Percentiles rank a stretch among this genome's conserved stretches.
phyloP scores from a whole-genome alignment of 2,329 filamentous ascomycete species.

The Cladophialophora exuberans region DNA sequence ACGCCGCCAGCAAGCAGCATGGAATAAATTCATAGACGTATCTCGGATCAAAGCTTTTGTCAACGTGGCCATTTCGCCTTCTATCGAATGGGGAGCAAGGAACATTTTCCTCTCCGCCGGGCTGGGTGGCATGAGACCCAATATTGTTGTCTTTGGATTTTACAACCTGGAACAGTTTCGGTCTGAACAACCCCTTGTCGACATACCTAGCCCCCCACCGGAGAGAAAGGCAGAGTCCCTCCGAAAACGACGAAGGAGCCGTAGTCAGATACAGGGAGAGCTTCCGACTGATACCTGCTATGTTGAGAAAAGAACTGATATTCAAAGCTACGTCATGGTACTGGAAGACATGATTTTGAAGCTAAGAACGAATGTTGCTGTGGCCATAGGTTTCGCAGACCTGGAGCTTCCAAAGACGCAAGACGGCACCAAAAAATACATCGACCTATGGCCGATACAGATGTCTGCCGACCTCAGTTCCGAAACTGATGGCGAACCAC shows the following conservation, averaged over 20 bases:
- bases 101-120: slow-evolving; percentile 82
- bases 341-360: slow-evolving; percentile 79
- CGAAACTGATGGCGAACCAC: slow-evolving; percentile 55
- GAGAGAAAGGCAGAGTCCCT: slow-evolving; percentile 29
- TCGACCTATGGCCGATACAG: slow-evolving; percentile 90
- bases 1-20: slow-evolving; percentile 76
- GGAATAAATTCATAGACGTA: slow-evolving; percentile 86
- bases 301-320: slow-evolving; percentile 69
- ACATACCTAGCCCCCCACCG: slow-evolving; percentile 56
- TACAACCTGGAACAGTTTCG: slow-evolving; percentile 80
- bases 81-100: slow-evolving; percentile 80
- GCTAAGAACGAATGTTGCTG: slow-evolving; percentile 79
- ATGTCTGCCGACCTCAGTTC: slow-evolving; percentile 84
- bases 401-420: slow-evolving; percentile 71
- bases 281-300: slow-evolving; percentile 72
- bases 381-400: slow-evolving; percentile 78
- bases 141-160: slow-evolving; percentile 80
- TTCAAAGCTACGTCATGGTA: slow-evolving; percentile 77
- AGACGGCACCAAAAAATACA: slow-evolving; percentile 71
- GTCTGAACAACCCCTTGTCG: slow-evolving; percentile 59
- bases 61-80: slow-evolving; percentile 80
- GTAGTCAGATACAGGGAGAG: slow-evolving; percentile 51
- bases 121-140: slow-evolving; percentile 84
- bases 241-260: slow-evolving; percentile 25
- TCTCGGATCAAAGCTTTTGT: slow-evolving; percentile 88